Conservation (phyloP, 1,139 yeast species). For the Hanseniaspora sp. region DNA sequence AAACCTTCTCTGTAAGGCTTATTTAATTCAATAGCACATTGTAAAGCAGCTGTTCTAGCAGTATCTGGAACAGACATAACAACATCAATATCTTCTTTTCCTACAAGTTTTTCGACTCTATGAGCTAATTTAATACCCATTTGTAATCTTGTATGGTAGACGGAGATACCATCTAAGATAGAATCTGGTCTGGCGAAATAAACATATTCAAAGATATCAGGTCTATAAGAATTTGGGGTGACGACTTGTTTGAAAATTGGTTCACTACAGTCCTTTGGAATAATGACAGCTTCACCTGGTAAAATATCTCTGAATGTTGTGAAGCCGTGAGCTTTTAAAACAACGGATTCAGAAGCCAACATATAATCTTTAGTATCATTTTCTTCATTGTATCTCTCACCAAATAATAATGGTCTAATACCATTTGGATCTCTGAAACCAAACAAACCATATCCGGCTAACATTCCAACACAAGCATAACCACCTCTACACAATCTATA, state of each 20-base stretch:
- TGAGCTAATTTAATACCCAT: conserved; percentile 89
- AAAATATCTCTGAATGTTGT: conserved; percentile 63
- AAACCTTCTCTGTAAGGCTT: conserved; percentile 93
- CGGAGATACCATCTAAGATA: conserved; percentile 88
- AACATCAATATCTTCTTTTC: conserved; percentile 64
- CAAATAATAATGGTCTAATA: conserved; percentile 78
- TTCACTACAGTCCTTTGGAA: conserved; percentile 55
- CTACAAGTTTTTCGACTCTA: conserved; percentile 45
- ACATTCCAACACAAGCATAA: conserved; percentile 86
- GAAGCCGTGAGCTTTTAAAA: conserved; percentile 85
- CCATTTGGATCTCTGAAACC: conserved; percentile 98
- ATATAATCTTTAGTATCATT: conserved; percentile 72
- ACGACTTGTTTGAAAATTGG: conserved; percentile 86
- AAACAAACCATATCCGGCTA: conserved; percentile 89
- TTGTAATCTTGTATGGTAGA: conserved; percentile 79
- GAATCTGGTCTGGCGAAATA: conserved; percentile 97
- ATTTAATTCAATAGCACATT: conserved; percentile 71
- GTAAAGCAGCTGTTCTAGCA: conserved; percentile 84
- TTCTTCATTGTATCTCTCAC: conserved; percentile 58
- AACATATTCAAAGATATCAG: conserved; percentile 94
- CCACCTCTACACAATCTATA: conserved; percentile 81
- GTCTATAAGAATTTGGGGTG: conserved; percentile 68
- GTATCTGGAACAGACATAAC: conserved; percentile 98
- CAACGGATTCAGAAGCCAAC: conserved; percentile 94
- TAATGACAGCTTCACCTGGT: conserved; percentile 95